These are phyloP conservation scores for Pythium chondricola DNA, from an alignment of 352 stramenopile species.

Conservation along the genomic window DNA sequence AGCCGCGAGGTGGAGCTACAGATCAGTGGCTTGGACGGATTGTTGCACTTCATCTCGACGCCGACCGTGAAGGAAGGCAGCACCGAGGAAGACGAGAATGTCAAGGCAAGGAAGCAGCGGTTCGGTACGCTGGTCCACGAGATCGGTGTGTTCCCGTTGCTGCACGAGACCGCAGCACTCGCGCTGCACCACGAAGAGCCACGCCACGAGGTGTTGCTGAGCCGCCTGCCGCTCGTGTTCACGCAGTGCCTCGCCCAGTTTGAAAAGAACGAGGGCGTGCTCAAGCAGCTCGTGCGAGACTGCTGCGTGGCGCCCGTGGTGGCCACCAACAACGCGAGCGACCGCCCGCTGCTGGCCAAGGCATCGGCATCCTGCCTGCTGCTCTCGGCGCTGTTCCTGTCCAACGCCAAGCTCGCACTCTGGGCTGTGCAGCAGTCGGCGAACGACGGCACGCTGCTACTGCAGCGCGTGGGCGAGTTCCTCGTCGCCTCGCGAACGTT, in stretches of 20 bases:
- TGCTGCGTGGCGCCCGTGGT: conserved; percentile 69
- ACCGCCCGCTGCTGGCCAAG: conserved; percentile 41
- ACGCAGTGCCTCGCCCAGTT: conserved; percentile 80
- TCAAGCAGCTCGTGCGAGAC: conserved; percentile 63
- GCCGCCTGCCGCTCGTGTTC: conserved; percentile 71
- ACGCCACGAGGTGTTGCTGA: conserved; percentile 47
- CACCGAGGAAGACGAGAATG: conserved; percentile 8
- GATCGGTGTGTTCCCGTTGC: conserved; percentile 67
- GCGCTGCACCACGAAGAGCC: conserved; percentile 30
- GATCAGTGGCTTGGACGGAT: conserved; percentile 59
- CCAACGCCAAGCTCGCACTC: conserved; percentile 75
- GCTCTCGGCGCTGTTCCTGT: conserved; percentile 71
- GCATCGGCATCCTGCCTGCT: conserved; percentile 62
- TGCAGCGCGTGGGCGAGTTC: conserved; percentile 49
- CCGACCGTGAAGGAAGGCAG: conserved; percentile 6
- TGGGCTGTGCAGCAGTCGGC: conserved; percentile 62
- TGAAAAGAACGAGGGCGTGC: conserved; percentile 48
- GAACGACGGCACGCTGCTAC: conserved; percentile 53
- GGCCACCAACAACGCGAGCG: conserved; percentile 21
- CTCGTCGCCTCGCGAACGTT: conserved; percentile 49
- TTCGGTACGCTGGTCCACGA: conserved; percentile 64
- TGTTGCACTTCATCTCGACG: conserved; percentile 73
- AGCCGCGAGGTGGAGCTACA: conserved; percentile 58
- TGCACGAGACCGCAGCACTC: conserved; percentile 50
- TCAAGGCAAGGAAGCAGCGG: conserved; percentile 26